Evolutionary conservation across 2,329 filamentous ascomycete genomes (phyloP).

Genomic region (Dryadomyces quercus-mongolicae): DNA sequence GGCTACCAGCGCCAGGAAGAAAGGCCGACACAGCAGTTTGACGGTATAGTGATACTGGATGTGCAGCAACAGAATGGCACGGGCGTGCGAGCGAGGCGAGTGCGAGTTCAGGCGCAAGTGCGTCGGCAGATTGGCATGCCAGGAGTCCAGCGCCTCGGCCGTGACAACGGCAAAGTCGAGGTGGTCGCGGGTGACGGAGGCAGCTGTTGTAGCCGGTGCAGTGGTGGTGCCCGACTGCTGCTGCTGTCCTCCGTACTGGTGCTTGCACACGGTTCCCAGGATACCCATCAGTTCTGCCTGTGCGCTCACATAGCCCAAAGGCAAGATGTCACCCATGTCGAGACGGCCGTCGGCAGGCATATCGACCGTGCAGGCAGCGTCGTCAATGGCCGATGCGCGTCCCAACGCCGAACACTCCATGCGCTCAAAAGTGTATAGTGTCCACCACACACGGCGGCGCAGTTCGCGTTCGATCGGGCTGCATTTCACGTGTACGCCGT

Average conservation of each 20-base stretch:
- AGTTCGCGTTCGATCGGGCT: constrained; percentile 21
- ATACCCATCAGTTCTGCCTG: constrained; percentile 15
- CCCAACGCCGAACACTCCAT: constrained; percentile 20
- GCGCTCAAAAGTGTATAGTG: constrained; percentile 20
- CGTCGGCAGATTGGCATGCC: constrained; percentile 5
- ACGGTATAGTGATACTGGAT: constrained; percentile 17
- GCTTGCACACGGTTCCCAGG: constrained; percentile 16
- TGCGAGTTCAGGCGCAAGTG: constrained; percentile 11
- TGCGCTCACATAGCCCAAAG: constrained; percentile 12
- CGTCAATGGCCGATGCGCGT: constrained; percentile 19
- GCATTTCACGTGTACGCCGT: constrained; percentile 3
- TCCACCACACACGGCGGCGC: constrained; percentile 20
- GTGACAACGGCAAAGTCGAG: constrained; percentile 5
- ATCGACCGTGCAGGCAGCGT: constrained; percentile 17
- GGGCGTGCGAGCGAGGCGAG: constrained; percentile 11
- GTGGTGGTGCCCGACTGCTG: background rate
- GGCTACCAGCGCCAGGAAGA: constrained; percentile 13
- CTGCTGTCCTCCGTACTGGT: constrained; percentile 13
- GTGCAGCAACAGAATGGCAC: constrained; percentile 16
- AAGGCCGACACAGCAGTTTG: constrained; percentile 17
- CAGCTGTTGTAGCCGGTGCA: background rate
- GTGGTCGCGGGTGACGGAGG: constrained; percentile 2
- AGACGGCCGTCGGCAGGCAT: constrained; percentile 15
- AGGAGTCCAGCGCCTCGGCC: constrained; percentile 6
- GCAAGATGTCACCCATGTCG: constrained; percentile 15